Conservation (phyloP, 148 eudicot species). For the Amaranthus hypochondriacus region DNA sequence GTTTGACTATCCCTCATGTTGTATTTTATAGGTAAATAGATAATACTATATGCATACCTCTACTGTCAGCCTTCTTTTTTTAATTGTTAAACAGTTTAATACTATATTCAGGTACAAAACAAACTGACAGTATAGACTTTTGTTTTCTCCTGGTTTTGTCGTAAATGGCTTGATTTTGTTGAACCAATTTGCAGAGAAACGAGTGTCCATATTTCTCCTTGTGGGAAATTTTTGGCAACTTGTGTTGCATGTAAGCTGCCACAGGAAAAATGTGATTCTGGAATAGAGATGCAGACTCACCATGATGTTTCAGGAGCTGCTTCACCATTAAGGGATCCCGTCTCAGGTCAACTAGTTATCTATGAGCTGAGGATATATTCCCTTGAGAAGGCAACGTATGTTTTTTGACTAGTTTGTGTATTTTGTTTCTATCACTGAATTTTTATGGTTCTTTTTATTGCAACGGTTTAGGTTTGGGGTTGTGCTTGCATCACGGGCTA, state of each 20-base stretch:
- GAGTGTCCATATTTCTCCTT: constrained; percentile 99
- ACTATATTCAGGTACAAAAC: no score
- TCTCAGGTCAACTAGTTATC: constrained; percentile 81
- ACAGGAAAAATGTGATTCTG: no score
- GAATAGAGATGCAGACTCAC: constrained; percentile 46
- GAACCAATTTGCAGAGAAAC: constrained; percentile 68
- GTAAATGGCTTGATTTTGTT: not conserved
- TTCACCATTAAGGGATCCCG: constrained; percentile 93
- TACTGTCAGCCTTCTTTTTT: no score
- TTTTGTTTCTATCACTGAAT: not conserved
- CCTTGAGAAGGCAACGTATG: constrained; percentile 90
- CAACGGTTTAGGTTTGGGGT: no score
- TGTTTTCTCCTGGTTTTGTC: not conserved
- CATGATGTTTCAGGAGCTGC: constrained; percentile 57
- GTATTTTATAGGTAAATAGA: no score
- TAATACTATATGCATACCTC: no score
- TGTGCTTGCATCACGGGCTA: no score
- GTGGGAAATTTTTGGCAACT: constrained; percentile 95
- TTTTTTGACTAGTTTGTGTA: constrained; percentile 16
- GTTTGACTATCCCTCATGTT: no score
- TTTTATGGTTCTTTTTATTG: not conserved
- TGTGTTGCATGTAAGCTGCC: constrained; percentile 96
- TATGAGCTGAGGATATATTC: constrained; percentile 98
- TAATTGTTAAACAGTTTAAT: no score
- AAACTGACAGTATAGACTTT: no score